Base-by-base conservation (phyloP, 192 early-diverging fungal species). In the Podila verticillata region DNA sequence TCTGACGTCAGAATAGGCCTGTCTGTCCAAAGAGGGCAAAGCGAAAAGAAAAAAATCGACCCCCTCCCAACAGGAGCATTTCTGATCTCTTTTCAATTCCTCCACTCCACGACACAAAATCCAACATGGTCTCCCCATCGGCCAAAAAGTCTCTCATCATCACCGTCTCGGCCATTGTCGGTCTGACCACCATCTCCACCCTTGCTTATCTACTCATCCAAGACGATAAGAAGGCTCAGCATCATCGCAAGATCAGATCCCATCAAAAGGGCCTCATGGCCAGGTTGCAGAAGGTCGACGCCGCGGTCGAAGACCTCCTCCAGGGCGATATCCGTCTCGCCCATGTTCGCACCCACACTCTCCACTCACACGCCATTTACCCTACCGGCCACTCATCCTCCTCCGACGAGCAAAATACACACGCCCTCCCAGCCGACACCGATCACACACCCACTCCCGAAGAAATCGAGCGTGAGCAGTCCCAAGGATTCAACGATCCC, bases 161-260 rank as follows among this genome's bases (percentile, higher is more conserved):
- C 54, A 56, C 77, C 7, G 70, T 62, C 29, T 80, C 77, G 31
- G 66, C 70, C 44, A 59, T 80, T 58, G 56, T 80, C n/a, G 70
- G 70, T n/a, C 60, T 80, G 39, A 68, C 70, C 51, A 72, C 77
- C 56, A 26, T 80, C 57, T 68, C 70, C 0, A 59, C 77, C 15
- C 35, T 80, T 2, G 77, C 77, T 36, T 72, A 80, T 61, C 34
- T 72, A 0, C 77, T 80, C 17, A 80, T 80, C 57, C 77, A 80
- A 48, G 77, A 80, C 70, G 77, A 80, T 51, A 68, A 68, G 26
- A 64, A 54, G n/a, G 70, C 70, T 35, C 71, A 80, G 44, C 77
- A 80, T 56, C 77, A 48, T 9, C 70, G 77, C 32, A 36, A 48
- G 17, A 28, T 80, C 61, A 58, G 66, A 3, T 19, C 70, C 5